Percentiles rank a stretch among this genome's conserved stretches.
Evolutionary conservation across 192 early-diverging fungal genomes (phyloP).

Genomic region (Coemansia aciculifera): DNA sequence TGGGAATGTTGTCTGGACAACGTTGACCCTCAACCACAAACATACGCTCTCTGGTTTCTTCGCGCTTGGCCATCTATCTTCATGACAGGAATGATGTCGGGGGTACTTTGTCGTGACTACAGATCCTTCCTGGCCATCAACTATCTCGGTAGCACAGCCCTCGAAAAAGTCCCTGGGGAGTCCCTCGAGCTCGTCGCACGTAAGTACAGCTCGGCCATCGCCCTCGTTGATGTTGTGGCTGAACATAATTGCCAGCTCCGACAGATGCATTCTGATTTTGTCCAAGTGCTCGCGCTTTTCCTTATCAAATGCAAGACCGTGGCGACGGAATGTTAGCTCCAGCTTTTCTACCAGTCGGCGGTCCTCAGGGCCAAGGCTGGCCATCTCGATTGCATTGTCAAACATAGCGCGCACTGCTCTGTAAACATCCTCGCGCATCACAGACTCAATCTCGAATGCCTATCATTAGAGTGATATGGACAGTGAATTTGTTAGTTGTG

Average conservation of each 20-base stretch:
- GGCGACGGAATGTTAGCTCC: slow-evolving; percentile 63
- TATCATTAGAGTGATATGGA: slow-evolving; percentile 5
- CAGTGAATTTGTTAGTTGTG: background rate
- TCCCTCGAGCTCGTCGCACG: slow-evolving; percentile 67
- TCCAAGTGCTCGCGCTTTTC: slow-evolving; percentile 61
- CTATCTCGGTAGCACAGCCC: slow-evolving; percentile 56
- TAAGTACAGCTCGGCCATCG: slow-evolving; percentile 54
- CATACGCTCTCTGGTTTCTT: slow-evolving; percentile 59
- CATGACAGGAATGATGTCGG: slow-evolving; percentile 52
- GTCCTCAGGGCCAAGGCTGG: slow-evolving; percentile 58
- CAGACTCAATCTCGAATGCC: slow-evolving; percentile 62
- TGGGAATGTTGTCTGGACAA: slow-evolving; percentile 61
- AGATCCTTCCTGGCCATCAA: slow-evolving; percentile 64
- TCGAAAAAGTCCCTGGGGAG: slow-evolving; percentile 73
- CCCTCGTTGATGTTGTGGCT: slow-evolving; percentile 68
- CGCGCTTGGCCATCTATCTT: slow-evolving; percentile 56
- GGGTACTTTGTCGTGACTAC: slow-evolving; percentile 77
- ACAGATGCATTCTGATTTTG: slow-evolving; percentile 65
- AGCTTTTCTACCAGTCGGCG: slow-evolving; percentile 63
- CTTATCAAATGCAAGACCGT: slow-evolving; percentile 66
- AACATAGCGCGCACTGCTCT: slow-evolving; percentile 50
- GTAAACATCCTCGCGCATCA: slow-evolving; percentile 64
- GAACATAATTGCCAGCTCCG: slow-evolving; percentile 70
- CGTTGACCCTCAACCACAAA: slow-evolving; percentile 56
- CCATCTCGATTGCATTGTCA: slow-evolving; percentile 32